phyloP scores from a whole-genome alignment of 257 asterid genomes.

The Orobanche coerulescens region DNA sequence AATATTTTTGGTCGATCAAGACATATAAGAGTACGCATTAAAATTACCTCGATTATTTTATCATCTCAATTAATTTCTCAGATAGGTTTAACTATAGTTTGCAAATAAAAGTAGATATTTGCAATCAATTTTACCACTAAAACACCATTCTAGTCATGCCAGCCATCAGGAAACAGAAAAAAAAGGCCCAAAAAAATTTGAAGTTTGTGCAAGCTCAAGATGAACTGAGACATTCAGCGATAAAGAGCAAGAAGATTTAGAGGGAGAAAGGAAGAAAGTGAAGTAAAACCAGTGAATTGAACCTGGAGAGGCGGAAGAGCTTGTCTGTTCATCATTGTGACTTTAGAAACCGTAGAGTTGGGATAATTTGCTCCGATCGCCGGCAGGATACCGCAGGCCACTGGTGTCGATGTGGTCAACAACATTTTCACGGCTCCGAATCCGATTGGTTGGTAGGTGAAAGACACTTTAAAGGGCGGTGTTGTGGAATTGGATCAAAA shows the following conservation, averaged over 20 bases:
- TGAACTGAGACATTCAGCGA: too few species aligned
- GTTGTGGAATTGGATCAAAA: too few species aligned
- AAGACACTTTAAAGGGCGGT: slow-evolving; percentile 18
- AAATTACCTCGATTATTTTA: too few species aligned
- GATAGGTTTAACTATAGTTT: too few species aligned
- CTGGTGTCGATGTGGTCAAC: slow-evolving; percentile 24
- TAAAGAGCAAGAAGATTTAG: not conserved
- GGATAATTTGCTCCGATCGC: slow-evolving; percentile 23
- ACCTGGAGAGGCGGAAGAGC: slow-evolving; percentile 35
- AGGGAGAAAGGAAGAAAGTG: not conserved
- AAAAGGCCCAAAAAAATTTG: too few species aligned
- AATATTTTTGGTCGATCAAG: too few species aligned
- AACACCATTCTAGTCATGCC: not conserved
- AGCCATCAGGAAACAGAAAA: not conserved
- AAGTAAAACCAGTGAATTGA: slow-evolving; percentile 5
- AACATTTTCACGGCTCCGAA: slow-evolving; percentile 33
- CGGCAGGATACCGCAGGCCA: slow-evolving; percentile 24
- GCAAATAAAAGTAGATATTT: too few species aligned
- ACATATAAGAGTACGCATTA: too few species aligned
- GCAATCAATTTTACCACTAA: too few species aligned
- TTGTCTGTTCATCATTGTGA: slow-evolving; percentile 18
- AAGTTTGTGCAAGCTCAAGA: too few species aligned
- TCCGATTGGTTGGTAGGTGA: slow-evolving; percentile 17
- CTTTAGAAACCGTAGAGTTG: slow-evolving; percentile 19
- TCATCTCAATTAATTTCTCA: too few species aligned